Evolutionary conservation across 2,329 filamentous ascomycete species (phyloP), one percentile per base, ranked within the genome.

Genomic region (Penicillium janthinellum): DNA sequence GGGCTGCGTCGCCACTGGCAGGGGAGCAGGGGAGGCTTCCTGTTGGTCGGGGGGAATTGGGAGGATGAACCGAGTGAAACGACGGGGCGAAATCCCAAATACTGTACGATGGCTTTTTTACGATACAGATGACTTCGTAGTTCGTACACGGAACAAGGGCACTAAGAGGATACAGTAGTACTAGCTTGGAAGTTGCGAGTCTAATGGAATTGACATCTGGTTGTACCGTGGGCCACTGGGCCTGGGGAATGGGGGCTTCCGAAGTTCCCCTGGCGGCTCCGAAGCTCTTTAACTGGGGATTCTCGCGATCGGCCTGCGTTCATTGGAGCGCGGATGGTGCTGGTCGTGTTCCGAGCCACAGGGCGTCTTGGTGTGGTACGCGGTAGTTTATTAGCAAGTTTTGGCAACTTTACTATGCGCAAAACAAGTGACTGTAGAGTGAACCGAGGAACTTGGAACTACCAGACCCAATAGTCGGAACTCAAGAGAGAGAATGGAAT

Each of bases 291-390:
- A 38, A 31, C 49, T 54, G 56, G n/a, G 31, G 22, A 31, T 31
- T 7, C 28, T 31, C 11, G 20, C 35, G 49, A 51, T 51, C 49
- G 31, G 20, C 49, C 12, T 20, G 12, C 35, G 17, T 17, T 62
- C 34, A 68, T 67, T 68, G 65, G 66, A 37, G n/a, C 66, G 66
- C 65, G 66, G 65, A 67, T 51, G 47, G 42, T 52, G 35, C 25
- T 15, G n/a, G n/a, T 20, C 15, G 22, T 54, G 39, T 54, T 14
- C 51, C 38, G 37, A 15, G 7, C 49, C 35, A 51, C 14, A 51
- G 4, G n/a, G 49, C 12, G 17, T 10, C 20, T 22, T 51, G 15
- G 20, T 38, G 34, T 51, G 49, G 49, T 51, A 51, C 49, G 49
- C 34, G 35, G 14, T 44, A 45, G 22, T 25, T 44, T 17, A 54